Evolutionary conservation across 495 filamentous ascomycete genomes (phyloP), one percentile per base, ranked within the genome.

Genomic region (Neurospora intermedia): DNA sequence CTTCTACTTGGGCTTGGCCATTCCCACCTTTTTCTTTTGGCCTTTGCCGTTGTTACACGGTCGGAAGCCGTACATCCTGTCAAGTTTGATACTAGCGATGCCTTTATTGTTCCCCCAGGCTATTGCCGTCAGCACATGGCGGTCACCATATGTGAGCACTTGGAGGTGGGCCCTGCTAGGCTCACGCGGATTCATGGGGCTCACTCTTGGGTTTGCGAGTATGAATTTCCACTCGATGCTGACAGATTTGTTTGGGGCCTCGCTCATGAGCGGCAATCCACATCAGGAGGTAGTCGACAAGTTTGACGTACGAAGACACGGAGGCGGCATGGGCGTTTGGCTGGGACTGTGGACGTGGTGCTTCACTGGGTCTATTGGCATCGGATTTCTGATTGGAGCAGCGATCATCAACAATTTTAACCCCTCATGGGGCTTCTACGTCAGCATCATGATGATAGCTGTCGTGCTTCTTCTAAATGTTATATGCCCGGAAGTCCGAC

Each of bases 331-430:
- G 81, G 92, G 92, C 5, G 80, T 91, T 18, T 94, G 92, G 92
- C 83, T 94, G 43, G 91, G 92, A 5, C 82, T 93, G 39, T 94
- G 91, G 90, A 88, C 89, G 5, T 94, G 90, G 88, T 90, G 89
- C 76, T 90, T 85, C 73, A 89, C 89, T 70, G 90, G 90, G 10
- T 90, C 88, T 40, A 80, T 92, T 54, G 88, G 89, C 4, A 73
- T 92, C 40, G 92, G 92, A 11, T 93, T 93, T 74, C 74, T 91
- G 43, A 82, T 91, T 72, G 92, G 92, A 13, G 89, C 90, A 39
- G 75, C 84, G 41, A 88, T 93, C 76, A 90, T 93, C 75, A 86
- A 89, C 70, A 75, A 69, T 11, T 76, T 88, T 23, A 83, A 85
- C 73, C 90, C 90, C 9, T 85, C 87, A 10, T 93, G 90, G 90